Percentiles rank a stretch among this genome's conserved stretches.
phyloP scores from a whole-genome alignment of 768 basidiomycete genomes.

The Kwoniella sp. region DNA sequence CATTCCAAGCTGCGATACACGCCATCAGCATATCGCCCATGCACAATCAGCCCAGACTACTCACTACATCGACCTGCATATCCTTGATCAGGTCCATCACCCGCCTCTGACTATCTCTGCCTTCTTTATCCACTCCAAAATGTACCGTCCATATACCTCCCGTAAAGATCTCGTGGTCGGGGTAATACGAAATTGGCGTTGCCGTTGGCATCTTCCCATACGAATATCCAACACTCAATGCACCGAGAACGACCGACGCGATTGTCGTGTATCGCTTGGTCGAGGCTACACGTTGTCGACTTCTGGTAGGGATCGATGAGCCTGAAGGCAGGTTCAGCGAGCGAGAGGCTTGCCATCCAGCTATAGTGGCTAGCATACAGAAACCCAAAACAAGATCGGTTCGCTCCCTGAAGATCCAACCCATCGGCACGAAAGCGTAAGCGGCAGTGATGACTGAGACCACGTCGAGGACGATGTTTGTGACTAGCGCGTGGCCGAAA shows the following conservation, averaged over 20 bases:
- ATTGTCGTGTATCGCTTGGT: constrained; percentile 19
- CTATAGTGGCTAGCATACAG: constrained; percentile 18
- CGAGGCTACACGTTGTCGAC: constrained; percentile 15
- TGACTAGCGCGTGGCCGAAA: constrained; percentile 64
- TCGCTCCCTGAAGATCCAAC: constrained; percentile 71
- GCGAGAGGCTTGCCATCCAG: neutral
- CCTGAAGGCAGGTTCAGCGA: neutral
- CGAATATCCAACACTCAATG: constrained; percentile 19
- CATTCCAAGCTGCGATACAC: constrained; percentile 60
- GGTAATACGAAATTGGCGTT: constrained; percentile 64
- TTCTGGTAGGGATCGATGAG: neutral
- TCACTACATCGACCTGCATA: constrained; percentile 78
- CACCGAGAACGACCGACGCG: constrained; percentile 13
- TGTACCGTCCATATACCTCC: constrained; percentile 91
- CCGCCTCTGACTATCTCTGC: constrained; percentile 70
- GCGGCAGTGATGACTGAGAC: constrained; percentile 80
- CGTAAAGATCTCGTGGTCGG: constrained; percentile 69
- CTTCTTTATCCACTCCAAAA: constrained; percentile 77
- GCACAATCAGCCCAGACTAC: neutral
- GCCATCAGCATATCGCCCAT: neutral
- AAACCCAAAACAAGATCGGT: constrained; percentile 64
- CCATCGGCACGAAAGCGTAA: constrained; percentile 86
- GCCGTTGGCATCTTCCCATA: constrained; percentile 58
- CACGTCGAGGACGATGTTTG: constrained; percentile 67
- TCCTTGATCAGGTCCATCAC: constrained; percentile 70